Evolutionary conservation across 495 filamentous ascomycete species (phyloP), one percentile per base, ranked within the genome.

Genomic region (Xylaria nigripes): DNA sequence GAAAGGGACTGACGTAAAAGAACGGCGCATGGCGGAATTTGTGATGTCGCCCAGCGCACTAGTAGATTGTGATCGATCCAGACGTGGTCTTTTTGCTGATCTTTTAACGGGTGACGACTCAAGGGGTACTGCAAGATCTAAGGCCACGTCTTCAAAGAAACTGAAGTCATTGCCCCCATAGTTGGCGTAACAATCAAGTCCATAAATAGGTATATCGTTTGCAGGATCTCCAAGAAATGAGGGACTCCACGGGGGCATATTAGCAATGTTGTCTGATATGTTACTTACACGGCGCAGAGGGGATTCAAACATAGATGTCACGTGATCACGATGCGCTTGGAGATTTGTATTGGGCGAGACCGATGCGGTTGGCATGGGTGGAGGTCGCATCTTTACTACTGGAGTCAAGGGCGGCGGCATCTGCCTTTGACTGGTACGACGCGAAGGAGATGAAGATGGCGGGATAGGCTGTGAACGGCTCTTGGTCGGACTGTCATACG

Each of bases 261-360:
- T 55, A 15, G 81, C 66, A 24, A 77, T 73, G 19, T 81, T 80
- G 6, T 72, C 68, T 6, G 62, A 63, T 2, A 72, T 58, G 48
- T 81, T 70, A n/a, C 83, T 77, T 48, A 90, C 71, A 50, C 83
- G 81, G 55, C 87, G 84, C 48, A 86, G 80, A 1, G 93, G 92
- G 3, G 93, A 96, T 29, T 90, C 89, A 24, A 96, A 81, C 78
- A 98, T 82, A 47, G 88, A 85, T 48, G 83, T 83, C 48, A 98
- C 89, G 41, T 81, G 86, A 55, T 90, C 85, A 21, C 93, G 87
- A 64, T 97, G 93, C 47, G 94, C 84, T 38, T 86, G 84, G n/a
- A 98, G 78, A 58, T 95, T 95, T 4, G 93, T 96, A 67, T 90
- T 94, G 0, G 93, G 93, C 9, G 92, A 96, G 13, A 90, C 84